Evolutionary conservation across 2,329 filamentous ascomycete genomes (phyloP), one percentile per base, ranked within the genome.

Genomic region (Exophiala phaeomuriformis): DNA sequence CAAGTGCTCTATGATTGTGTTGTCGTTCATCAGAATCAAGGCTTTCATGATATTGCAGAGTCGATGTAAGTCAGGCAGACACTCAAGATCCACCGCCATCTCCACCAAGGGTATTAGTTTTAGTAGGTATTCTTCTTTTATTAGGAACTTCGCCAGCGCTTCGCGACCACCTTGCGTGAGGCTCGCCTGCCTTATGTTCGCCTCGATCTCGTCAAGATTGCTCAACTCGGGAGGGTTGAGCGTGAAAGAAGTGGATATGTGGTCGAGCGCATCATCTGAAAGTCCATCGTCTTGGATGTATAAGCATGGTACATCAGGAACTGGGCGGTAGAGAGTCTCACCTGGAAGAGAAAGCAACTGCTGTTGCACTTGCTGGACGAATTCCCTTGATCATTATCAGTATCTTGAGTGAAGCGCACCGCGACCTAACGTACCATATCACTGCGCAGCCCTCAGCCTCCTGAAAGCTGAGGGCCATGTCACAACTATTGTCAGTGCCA

Each of bases 1-100:
- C 9, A 91, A 86, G 63, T 89, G 85, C 70, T 98, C 93, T 65
- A 98, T 95, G 59, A 98, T 95, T 55, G 84, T 80, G 31, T 86
- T 95, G 68, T 98, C 93, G 72, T 97, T 98, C 59, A 97, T 81
- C 49, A 97, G 76, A 50, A 98, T 94, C 52, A 97, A 80, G 55
- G 86, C 86, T 76, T 98, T 98, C 88, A 96, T 93, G 68, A 98
- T 96, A 68, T 90, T 95, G 80, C 93, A 98, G 43, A 98, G 76
- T 45, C 87, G 83, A 69, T 97, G 93, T 56, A 98, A 74, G 66
- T 97, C 91, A 27, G 81, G 73, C 5, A 95, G 75, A 67, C 88
- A 90, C 71, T 98, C 89, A 55, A 95, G 79, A 64, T 95, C 88
- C 70, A 98, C 93, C 6, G 93, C 91, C 72, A 88, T 84, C 55